Base-by-base conservation (phyloP, 1,284 basidiomycete genomes). In the Moesziomyces antarcticus region DNA sequence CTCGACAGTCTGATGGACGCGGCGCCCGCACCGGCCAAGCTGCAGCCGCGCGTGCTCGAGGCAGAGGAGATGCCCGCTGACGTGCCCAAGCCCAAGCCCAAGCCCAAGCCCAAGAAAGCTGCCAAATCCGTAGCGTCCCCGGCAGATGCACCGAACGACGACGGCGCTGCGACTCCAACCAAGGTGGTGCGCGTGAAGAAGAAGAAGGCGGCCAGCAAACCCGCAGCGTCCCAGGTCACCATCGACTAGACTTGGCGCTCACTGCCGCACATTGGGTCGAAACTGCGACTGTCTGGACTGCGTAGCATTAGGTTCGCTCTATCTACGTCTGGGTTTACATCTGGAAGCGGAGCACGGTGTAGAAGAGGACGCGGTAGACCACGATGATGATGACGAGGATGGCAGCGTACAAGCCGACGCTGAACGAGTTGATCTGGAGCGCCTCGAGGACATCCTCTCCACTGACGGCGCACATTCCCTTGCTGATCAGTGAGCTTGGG, bases 341-440 rank as follows among this genome's bases (percentile, higher is more conserved):
- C 51, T 74, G 71, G 20, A 59, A 46, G 1, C 50, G 50, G 4
- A 84, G 51, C 1, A 73, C 78, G 11, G 33, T 51, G 55, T 72
- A 85, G 47, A 85, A 78, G 22, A 79, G 25, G 10, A 86, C 30
- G 9, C 85, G 60, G 67, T 85, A 77, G 7, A 75, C 66, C 13
- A 75, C 30, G 3, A 56, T 33, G 35, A 71, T 72, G 21, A 48
- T 20, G 24, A 69, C 25, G 18, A 73, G 21, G 40, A 86, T 81
- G 5, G 76, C 80, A 0, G 80, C 82, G 49, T 82, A 85, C 9
- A 80, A 63, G 0, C 66, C 80, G 1, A 82, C 59, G 16, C 30
- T 63, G 16, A 76, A 57, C 3, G 70, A 72, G 3, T 61, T 59
- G 46, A 82, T 80, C 7, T 64, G 66, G 25, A 82, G 67, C 25